A percentile compares a stretch with the other conserved stretches of the same genome.
phyloP scores from a whole-genome alignment of 169 alveolate species.

The Eimeria tenella region DNA sequence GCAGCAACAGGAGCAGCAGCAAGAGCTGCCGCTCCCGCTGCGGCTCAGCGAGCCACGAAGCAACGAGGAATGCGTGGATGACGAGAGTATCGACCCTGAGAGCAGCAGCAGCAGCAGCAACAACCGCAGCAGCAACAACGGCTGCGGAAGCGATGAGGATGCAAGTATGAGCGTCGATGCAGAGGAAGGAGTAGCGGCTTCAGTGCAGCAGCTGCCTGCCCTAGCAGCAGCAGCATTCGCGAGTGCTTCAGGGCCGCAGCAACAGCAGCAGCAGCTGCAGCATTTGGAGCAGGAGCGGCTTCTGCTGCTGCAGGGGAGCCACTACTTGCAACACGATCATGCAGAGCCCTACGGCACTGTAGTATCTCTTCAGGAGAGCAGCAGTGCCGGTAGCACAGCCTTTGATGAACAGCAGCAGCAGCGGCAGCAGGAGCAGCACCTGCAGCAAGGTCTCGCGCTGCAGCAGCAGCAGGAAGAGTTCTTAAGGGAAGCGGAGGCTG shows the following conservation, averaged over 20 bases:
- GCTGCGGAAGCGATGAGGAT: constrained; percentile 31
- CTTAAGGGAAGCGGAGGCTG: constrained; percentile 30
- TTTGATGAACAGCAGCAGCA: constrained; percentile 20
- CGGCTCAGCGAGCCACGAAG: neutral
- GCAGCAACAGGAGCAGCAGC: constrained; percentile 17
- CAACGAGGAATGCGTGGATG: neutral
- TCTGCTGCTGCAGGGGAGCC: neutral
- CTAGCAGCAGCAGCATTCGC: neutral
- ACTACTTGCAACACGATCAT: neutral
- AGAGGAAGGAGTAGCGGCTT: constrained; percentile 19
- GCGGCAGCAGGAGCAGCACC: constrained; percentile 46
- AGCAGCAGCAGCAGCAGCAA: constrained; percentile 35
- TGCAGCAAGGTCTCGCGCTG: neutral
- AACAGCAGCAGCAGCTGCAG: constrained; percentile 32
- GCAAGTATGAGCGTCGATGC: constrained; percentile 23
- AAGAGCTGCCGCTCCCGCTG: neutral
- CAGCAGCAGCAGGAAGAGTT: constrained; percentile 26
- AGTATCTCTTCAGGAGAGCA: neutral
- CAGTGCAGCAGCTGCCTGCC: constrained; percentile 28
- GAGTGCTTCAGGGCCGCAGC: neutral
- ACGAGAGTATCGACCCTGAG: neutral
- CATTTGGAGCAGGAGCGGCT: neutral
- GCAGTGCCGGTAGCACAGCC: constrained; percentile 10
- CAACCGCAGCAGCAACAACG: neutral
- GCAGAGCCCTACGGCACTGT: constrained; percentile 2